Evolutionary conservation across 768 basidiomycete species (phyloP).

Genomic region (Collybia nuda): DNA sequence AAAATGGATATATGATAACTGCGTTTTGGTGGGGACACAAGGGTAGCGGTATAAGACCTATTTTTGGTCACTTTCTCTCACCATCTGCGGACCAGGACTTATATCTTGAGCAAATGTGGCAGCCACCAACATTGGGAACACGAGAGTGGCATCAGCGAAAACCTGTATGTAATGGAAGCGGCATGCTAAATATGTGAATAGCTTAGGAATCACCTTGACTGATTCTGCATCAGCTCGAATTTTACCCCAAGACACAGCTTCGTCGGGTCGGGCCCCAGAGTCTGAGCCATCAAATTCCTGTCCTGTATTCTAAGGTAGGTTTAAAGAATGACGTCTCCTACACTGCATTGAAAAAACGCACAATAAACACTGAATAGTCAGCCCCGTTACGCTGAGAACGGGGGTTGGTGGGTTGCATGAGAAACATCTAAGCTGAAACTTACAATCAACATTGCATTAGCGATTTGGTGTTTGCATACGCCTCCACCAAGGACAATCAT

Average conservation of each 20-base stretch:
- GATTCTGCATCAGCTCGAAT: constrained; percentile 84
- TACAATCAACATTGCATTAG: constrained; percentile 99
- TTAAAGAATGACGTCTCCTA: neutral
- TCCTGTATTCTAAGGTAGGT: constrained; percentile 77
- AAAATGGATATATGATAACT: too few species aligned
- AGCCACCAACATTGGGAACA: constrained; percentile 93
- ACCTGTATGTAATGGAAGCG: constrained; percentile 40
- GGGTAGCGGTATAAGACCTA: neutral
- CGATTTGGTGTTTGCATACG: constrained; percentile 99
- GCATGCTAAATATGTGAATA: constrained; percentile 4
- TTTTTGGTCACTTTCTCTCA: neutral
- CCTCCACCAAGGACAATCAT: constrained; percentile 99
- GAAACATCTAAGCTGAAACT: constrained; percentile 18
- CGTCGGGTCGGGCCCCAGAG: constrained; percentile 94
- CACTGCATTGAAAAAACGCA: constrained; percentile 30
- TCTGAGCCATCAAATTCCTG: constrained; percentile 99
- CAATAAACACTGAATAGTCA: constrained; percentile 95
- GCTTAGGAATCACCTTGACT: constrained; percentile 60
- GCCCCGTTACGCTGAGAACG: constrained; percentile 86
- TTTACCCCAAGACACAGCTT: constrained; percentile 99
- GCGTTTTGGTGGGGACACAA: too few species aligned
- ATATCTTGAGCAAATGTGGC: constrained; percentile 79
- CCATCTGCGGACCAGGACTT: neutral
- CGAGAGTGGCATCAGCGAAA: constrained; percentile 95
- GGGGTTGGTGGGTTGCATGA: constrained; percentile 5